Percentiles rank a stretch among this genome's conserved stretches.
Evolutionary conservation across 441 rosid species (phyloP).

Genomic region (Daphne laureola): DNA sequence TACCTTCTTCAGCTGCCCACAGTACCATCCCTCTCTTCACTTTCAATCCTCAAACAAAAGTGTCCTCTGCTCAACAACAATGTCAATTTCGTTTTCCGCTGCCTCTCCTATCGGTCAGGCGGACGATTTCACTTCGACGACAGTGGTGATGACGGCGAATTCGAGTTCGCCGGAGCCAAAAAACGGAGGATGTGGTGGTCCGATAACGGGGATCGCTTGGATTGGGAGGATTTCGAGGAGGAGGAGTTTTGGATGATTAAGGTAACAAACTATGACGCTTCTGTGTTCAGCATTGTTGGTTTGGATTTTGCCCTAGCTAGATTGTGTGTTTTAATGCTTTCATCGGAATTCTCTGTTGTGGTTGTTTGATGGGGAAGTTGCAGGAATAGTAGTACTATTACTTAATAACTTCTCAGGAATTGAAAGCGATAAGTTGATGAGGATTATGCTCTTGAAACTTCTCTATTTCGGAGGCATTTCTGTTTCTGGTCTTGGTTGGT

Average conservation of each 20-base stretch:
- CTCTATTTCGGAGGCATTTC: too few relatives aligned
- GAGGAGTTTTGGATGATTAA: constrained; percentile 46
- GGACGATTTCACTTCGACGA: constrained; percentile 29
- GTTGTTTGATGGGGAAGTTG: constrained; percentile 7
- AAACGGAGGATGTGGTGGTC: constrained; percentile 58
- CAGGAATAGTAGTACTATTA: neutral
- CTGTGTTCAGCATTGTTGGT: neutral
- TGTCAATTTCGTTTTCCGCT: constrained; percentile 9
- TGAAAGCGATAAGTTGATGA: neutral
- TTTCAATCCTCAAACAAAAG: constrained; percentile 6
- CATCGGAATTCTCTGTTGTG: neutral
- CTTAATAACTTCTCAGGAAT: neutral
- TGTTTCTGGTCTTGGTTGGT: too few relatives aligned
- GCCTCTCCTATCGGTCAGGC: constrained; percentile 17
- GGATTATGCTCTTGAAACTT: too few relatives aligned
- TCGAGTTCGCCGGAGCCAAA: constrained; percentile 20
- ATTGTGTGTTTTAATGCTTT: neutral
- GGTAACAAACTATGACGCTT: constrained; percentile 25
- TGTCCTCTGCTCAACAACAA: neutral
- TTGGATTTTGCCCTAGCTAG: too few relatives aligned
- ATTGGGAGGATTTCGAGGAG: constrained; percentile 23
- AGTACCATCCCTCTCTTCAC: constrained; percentile 11
- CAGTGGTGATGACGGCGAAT: constrained; percentile 19
- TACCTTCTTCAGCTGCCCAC: constrained; percentile 11
- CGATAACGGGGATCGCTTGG: constrained; percentile 27